Base-by-base conservation (phyloP, 225 moss, liverwort and hornwort genomes). In the Polytrichum formosum region DNA sequence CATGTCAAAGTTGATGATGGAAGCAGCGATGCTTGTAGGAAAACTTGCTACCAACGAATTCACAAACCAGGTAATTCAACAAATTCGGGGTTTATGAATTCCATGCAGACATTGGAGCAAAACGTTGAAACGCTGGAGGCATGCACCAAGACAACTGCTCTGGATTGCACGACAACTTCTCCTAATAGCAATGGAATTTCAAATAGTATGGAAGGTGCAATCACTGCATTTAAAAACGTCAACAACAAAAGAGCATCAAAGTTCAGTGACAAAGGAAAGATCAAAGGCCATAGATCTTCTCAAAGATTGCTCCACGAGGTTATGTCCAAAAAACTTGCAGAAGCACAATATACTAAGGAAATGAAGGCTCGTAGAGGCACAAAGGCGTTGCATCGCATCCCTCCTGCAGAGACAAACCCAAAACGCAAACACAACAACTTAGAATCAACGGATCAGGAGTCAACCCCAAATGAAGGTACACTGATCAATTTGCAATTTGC, bases 381-480 rank as follows among this genome's bases (percentile, higher is more conserved):
- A 23, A 88, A 85, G 64, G 82, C 83, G 74, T 76, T 83, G 56
- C 83, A 83, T 55, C 74, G 79, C 18, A 75, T 74, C 71, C 85
- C 81, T 37, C 71, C 78, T 20, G 76, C 76, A 25, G 76, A 67
- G 26, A 74, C 81, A 56, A 78, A 81, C 28, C 64, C 76, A 18
- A 89, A 89, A 63, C 81, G 89, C 29, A 89, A 86, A 76, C 85
- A 81, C 59, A 70, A 78, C 28, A 83, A 85, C 7, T 70, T 85
- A 63, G 83, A 89, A 22, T 69, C 72, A 31, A 68, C 71, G 71
- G 83, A 85, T 26, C 46, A 13, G 13, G 23, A 59, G 68, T 78
- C 83, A 67, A 83, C 80, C 78, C 30, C 53, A 55, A 55, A 10
- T 56, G 64, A 63, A 33, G 60, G 70, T 55, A 46, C 46, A 46